Percentiles rank a stretch among this genome's conserved stretches.
phyloP scores from a whole-genome alignment of 2,329 filamentous ascomycete genomes.

The Teratosphaeria pseudoeucalypti region DNA sequence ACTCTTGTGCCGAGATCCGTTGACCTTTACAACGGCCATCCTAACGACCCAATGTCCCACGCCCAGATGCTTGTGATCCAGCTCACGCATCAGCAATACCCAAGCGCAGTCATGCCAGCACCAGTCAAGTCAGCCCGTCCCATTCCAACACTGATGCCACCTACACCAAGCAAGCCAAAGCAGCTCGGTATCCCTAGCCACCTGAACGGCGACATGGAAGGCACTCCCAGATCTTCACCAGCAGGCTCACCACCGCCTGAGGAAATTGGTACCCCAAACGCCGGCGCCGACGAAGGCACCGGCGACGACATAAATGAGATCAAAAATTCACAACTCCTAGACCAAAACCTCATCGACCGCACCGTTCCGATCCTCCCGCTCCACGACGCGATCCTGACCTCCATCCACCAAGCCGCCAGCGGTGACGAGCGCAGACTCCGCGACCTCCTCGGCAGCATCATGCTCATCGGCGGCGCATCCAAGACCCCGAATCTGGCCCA shows the following conservation, averaged over 20 bases:
- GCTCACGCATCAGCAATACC: constrained; percentile 35
- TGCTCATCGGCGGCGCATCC: constrained; percentile 78
- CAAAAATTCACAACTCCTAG: constrained; percentile 45
- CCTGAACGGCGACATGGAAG: constrained; percentile 56
- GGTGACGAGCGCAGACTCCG: constrained; percentile 87
- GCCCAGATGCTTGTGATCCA: constrained; percentile 64
- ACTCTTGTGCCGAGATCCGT: constrained; percentile 79
- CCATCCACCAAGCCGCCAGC: constrained; percentile 74
- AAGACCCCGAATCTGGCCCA: constrained; percentile 71
- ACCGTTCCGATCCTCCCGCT: constrained; percentile 75
- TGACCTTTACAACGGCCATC: constrained; percentile 85
- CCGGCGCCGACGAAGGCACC: constrained; percentile 29
- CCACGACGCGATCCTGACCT: constrained; percentile 80
- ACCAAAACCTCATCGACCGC: constrained; percentile 61
- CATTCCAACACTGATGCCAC: constrained; percentile 14
- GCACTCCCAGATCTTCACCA: constrained; percentile 73
- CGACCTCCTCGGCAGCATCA: constrained; percentile 80
- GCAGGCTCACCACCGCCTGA: constrained; percentile 83
- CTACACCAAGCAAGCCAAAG: constrained; percentile 18
- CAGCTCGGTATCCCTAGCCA: constrained; percentile 58
- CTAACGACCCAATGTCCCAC: constrained; percentile 78
- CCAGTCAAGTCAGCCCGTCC: constrained; percentile 36
- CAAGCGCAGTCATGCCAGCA: constrained; percentile 30
- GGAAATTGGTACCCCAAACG: constrained; percentile 55
- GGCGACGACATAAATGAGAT: constrained; percentile 31